Base-by-base conservation (phyloP, 345 rosid genomes). In the Lepidium aucheri region DNA sequence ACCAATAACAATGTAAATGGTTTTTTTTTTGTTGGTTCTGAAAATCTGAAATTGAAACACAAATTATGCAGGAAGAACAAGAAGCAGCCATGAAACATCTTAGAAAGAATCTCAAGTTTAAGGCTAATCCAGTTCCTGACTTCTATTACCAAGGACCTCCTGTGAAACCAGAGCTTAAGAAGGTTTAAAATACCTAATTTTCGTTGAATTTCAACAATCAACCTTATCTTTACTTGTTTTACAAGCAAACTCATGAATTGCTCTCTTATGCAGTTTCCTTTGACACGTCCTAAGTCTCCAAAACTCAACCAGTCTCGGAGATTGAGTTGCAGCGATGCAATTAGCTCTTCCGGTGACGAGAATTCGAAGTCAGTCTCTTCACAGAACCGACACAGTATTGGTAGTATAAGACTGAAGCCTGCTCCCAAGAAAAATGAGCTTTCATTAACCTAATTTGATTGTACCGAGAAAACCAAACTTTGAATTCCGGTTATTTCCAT, bases 91-190 rank as follows among this genome's bases (percentile, higher is more conserved):
- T 90, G 55, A 90, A 82, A 77, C 89, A 86, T 77, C 94, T 90
- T 20, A 64, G 99, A 53, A 94, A 77, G 84, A 82, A 20, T 79
- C 77, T 94, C 80, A 81, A 79, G 41, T 63, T 84, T 50, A 94
- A 72, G 77, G 99, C 99, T 22, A 90, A 90, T 20, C 99, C 99
- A 0, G 86, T 94, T 11, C 99, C 99, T 14, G 80, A 67, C 74
- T 94, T 94, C 73, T 90, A 94, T 83, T 84, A 94, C 16, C 89
- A 90, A 68, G 80, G 75, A 24, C 96, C 96, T 65, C 91, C 99
- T 0, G 92, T 83, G 2, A 90, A 86, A 79, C 74, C 67, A 50
- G 90, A 85, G 79, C 81, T 80, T 18, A 90, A 85, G 81, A 94
- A 94, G 99, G 99, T 94, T 12, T 10, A 36, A 38, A 38, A 11